A percentile compares a stretch with the other conserved stretches of the same genome.
These are phyloP conservation scores for Rubia tinctorum DNA, from an alignment of 305 asterid species.

Conservation along the genomic window DNA sequence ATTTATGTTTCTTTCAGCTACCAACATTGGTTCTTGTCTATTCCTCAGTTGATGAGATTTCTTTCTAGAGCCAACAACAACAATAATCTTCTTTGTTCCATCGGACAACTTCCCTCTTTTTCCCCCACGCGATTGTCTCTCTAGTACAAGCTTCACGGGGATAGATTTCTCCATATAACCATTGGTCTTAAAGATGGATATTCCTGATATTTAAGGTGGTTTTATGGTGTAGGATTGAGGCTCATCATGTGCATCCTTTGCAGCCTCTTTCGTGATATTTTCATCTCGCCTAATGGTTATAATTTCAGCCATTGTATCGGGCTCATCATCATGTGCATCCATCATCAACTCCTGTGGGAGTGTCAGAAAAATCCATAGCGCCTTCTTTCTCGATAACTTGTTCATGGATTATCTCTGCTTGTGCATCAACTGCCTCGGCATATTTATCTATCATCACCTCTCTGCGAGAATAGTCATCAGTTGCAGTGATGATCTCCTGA, in stretches of 20 bases:
- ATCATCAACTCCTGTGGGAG: too few species aligned
- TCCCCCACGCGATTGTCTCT: not conserved
- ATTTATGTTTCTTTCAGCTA: too few species aligned
- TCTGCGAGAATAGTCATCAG: too few species aligned
- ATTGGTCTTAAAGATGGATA: not conserved
- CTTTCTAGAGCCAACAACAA: not conserved
- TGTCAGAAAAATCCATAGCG: not conserved
- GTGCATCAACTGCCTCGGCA: not conserved
- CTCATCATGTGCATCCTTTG: not conserved
- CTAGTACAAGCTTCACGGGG: not conserved
- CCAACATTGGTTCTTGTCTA: too few species aligned
- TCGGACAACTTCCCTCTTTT: not conserved
- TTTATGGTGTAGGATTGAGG: not conserved
- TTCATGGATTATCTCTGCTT: too few species aligned
- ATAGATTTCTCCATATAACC: not conserved
- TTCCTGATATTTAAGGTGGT: not conserved
- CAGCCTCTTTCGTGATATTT: too few species aligned
- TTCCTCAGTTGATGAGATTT: not conserved
- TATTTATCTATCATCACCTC: too few species aligned
- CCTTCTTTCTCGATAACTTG: not conserved
- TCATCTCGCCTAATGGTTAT: too few species aligned
- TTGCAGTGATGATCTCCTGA: not conserved
- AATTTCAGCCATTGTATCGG: too few species aligned
- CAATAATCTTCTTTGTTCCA: not conserved
- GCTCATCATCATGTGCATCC: too few species aligned